Evolutionary conservation across 768 basidiomycete species (phyloP).

Genomic region (Leccinum uliginosum): DNA sequence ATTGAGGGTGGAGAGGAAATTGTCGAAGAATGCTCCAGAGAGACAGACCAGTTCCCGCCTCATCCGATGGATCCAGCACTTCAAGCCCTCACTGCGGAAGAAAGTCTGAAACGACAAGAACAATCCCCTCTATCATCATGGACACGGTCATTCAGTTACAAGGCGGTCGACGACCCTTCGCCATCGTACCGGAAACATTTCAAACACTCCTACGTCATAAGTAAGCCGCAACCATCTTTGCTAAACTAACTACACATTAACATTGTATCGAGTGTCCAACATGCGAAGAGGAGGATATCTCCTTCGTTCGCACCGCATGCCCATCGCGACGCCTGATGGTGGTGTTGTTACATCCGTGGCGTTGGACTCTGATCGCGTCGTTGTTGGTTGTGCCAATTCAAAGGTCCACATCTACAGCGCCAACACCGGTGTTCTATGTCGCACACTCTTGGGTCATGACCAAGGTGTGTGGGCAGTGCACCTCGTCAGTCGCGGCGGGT

Average conservation of each 20-base stretch:
- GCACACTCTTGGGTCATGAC: constrained; percentile 81
- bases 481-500: constrained; percentile 67
- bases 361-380: constrained; percentile 77
- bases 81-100: constrained; percentile 34
- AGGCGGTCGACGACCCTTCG: background rate
- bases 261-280: constrained; percentile 53
- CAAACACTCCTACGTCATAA: constrained; percentile 65
- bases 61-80: constrained; percentile 40
- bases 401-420: constrained; percentile 85
- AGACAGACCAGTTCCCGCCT: constrained; percentile 31
- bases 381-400: constrained; percentile 83
- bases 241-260: background rate
- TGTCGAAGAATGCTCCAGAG: constrained; percentile 31
- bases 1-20: constrained; percentile 24
- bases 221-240: constrained; percentile 36
- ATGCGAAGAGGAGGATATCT: constrained; percentile 76
- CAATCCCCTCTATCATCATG: constrained; percentile 23
- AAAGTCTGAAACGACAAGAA: constrained; percentile 27
- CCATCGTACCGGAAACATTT: constrained; percentile 66
- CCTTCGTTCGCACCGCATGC: constrained; percentile 59
- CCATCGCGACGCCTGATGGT: constrained; percentile 38
- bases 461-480: constrained; percentile 91
- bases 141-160: constrained; percentile 14
- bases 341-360: constrained; percentile 86
- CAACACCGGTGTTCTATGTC: constrained; percentile 65